Base-by-base conservation (phyloP, 306 rosid species). In the Urtica urens region DNA sequence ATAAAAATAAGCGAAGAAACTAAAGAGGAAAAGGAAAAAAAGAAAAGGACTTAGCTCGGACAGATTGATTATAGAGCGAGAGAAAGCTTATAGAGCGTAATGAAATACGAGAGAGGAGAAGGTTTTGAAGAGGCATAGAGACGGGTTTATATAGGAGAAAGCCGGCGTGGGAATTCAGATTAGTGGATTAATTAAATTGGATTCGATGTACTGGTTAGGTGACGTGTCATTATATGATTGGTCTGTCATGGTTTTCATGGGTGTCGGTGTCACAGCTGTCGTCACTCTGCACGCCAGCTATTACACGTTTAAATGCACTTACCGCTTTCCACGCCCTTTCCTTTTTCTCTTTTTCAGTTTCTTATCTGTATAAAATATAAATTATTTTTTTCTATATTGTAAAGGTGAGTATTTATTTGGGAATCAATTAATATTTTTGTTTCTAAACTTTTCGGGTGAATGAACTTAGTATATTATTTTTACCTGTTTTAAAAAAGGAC, bases 251-350 rank as follows among this genome's bases (percentile, higher is more conserved):
- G 4, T 12, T 9, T 24, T 40, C 12, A 38, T 19, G 50, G 46
- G 42, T 13, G 31, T 24, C 46, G 46, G 51, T 25, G 49, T 51
- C 59, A 19, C 28, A 59, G 71, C 44, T 65, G 71, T 54, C 71
- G 71, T 66, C 6, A 8, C 19, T 5, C 17, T 22, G 38, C 39
- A 58, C 37, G 55, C 16, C 39, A 49, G 54, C 54, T 17, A 30
- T 44, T 9, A 17, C 24, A 41, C 38, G 21, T 31, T 31, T 20
- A 16, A 15, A n/a, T 45, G 26, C 53, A 34, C 46, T 23, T 41
- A 7, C 20, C 14, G 2, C 19, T 28, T 44, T 19, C 52, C 33
- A 13, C 23, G 18, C n/a, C 9, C 16, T 18, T 57, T 45, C 23
- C n/a, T 4, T n/a, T 13, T 43, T 28, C 7, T 18, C 20, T 43